These are phyloP conservation scores for Plasmodium yoelii DNA, from an alignment of 169 alveolate genomes.

Conservation along the genomic window DNA sequence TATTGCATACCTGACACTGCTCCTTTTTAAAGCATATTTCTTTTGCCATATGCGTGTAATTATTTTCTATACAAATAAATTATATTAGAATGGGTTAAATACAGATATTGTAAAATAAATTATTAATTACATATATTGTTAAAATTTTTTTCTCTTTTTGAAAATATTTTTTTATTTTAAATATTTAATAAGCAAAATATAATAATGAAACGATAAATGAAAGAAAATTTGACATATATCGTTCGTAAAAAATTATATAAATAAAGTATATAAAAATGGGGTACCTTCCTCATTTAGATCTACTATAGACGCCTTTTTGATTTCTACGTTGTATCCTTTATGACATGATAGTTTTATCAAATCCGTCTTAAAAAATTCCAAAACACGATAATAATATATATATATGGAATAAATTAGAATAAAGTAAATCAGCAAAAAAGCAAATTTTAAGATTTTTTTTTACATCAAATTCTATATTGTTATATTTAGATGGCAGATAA, in stretches of 20 bases:
- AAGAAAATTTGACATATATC: too few relatives aligned
- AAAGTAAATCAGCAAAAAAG: neutral
- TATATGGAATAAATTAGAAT: neutral
- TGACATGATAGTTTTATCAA: slow-evolving; percentile 35
- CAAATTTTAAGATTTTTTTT: neutral
- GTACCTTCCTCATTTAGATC: slow-evolving; percentile 74
- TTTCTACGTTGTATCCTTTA: slow-evolving; percentile 54
- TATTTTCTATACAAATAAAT: slow-evolving; percentile 33
- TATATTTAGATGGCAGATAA: slow-evolving; percentile 63
- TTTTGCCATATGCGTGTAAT: slow-evolving; percentile 63
- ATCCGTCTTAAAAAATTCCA: slow-evolving; percentile 27
- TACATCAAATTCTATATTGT: slow-evolving; percentile 48
- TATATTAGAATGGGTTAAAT: too few relatives aligned
- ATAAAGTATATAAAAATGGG: slow-evolving; percentile 1
- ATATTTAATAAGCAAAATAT: too few relatives aligned
- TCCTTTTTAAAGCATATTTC: slow-evolving; percentile 68
- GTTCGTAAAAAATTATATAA: neutral
- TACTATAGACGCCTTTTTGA: slow-evolving; percentile 55
- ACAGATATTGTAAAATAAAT: too few relatives aligned
- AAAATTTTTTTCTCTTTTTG: neutral
- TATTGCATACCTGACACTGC: slow-evolving; percentile 34
- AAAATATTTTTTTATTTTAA: too few relatives aligned
- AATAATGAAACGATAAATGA: too few relatives aligned
- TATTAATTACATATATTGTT: neutral
- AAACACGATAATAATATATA: neutral